phyloP scores from a whole-genome alignment of 495 filamentous ascomycete species.

The Polyplosphaeria fusca region DNA sequence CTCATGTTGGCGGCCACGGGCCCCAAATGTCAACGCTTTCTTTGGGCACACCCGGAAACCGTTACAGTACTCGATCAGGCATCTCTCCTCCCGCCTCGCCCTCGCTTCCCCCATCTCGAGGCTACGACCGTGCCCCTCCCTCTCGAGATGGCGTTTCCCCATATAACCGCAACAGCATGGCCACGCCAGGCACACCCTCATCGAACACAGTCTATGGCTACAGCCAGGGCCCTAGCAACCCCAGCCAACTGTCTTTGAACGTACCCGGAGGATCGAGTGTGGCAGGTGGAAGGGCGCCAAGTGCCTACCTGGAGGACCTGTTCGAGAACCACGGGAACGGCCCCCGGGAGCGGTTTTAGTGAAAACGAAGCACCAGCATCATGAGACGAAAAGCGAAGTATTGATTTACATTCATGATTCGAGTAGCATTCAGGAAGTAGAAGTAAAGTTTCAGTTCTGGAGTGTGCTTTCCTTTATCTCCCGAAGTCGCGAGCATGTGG shows the following conservation, averaged over 20 bases:
- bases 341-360: conserved; percentile 37
- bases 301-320: conserved; percentile 88
- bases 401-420: too few species aligned
- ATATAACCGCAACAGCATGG: conserved; percentile 29
- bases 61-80: conserved; percentile 42
- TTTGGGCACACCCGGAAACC: conserved; percentile 43
- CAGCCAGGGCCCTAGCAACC: conserved; percentile 47
- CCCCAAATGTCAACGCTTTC: conserved; percentile 44
- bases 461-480: too few species aligned
- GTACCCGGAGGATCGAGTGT: conserved; percentile 59
- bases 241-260: conserved; percentile 66
- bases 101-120: conserved; percentile 36
- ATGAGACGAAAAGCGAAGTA: too few species aligned
- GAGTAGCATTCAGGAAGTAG: too few species aligned
- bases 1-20: conserved; percentile 49
- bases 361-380: too few species aligned
- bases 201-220: conserved; percentile 40
- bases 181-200: conserved; percentile 27
- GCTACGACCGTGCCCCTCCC: conserved; percentile 39
- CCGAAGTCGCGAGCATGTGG: too few species aligned
- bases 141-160: conserved; percentile 38
- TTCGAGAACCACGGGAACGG: conserved; percentile 64
- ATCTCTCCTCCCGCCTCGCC: conserved; percentile 70
- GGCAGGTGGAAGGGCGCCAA: conserved; percentile 66
- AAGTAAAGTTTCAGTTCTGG: too few species aligned